Evolutionary conservation across 805 yeast genomes (phyloP).

Genomic region (Metschnikowia similis): DNA sequence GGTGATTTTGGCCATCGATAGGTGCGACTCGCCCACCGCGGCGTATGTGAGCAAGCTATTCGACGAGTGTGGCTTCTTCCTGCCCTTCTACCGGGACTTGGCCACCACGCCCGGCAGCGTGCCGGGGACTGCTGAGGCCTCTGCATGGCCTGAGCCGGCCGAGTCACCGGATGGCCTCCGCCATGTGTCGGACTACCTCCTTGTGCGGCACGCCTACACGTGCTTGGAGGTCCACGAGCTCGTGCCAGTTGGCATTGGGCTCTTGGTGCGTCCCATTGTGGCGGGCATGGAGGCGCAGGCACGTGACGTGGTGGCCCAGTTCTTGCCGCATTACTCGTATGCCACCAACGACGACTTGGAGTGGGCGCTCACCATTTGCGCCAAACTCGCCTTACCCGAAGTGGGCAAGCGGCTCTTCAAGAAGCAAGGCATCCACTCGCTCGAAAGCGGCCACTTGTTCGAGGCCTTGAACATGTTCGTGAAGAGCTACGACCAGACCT

Average conservation of each 20-base stretch:
- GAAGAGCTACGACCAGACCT: slow-evolving; percentile 50
- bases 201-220: slow-evolving; percentile 52
- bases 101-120: too few species aligned
- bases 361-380: slow-evolving; percentile 73
- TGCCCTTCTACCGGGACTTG: slow-evolving; percentile 27
- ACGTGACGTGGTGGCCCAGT: slow-evolving; percentile 45
- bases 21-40: slow-evolving; percentile 58
- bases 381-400: slow-evolving; percentile 55
- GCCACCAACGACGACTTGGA: slow-evolving; percentile 72
- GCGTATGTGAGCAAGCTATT: slow-evolving; percentile 58
- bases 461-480: slow-evolving; percentile 65
- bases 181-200: slow-evolving; percentile 49
- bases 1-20: slow-evolving; percentile 55
- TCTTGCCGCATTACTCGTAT: slow-evolving; percentile 57
- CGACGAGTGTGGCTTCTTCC: slow-evolving; percentile 60
- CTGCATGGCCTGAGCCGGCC: too few species aligned
- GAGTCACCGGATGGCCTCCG: not conserved
- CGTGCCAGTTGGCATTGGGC: slow-evolving; percentile 68
- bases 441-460: slow-evolving; percentile 51
- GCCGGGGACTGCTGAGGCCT: too few species aligned
- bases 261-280: slow-evolving; percentile 40
- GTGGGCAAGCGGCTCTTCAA: slow-evolving; percentile 55
- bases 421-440: slow-evolving; percentile 43
- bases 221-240: slow-evolving; percentile 49
- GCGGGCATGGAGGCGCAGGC: slow-evolving; percentile 25